phyloP scores from a whole-genome alignment of 768 basidiomycete genomes.

The Phylloporus rhodoxanthus region DNA sequence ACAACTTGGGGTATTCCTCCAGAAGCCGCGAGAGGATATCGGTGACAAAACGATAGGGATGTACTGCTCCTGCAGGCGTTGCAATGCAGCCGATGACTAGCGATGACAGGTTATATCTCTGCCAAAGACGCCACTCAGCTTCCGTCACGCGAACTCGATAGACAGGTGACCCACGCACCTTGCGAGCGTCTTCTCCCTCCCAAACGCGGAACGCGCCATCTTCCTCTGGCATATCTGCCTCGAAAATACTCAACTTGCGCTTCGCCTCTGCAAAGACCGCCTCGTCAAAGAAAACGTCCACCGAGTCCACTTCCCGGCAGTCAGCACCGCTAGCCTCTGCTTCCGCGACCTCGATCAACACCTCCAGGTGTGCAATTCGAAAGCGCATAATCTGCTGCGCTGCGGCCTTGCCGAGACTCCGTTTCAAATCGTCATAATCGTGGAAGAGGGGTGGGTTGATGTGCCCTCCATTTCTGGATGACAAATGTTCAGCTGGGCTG shows the following conservation, averaged over 20 bases:
- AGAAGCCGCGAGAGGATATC: constrained; percentile 51
- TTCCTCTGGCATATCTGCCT: constrained; percentile 47
- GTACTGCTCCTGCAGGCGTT: constrained; percentile 54
- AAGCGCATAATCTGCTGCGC: constrained; percentile 39
- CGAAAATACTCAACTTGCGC: constrained; percentile 39
- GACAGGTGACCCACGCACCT: constrained; percentile 23
- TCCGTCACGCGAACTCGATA: neutral
- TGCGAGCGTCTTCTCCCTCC: constrained; percentile 30
- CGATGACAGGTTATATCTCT: constrained; percentile 48
- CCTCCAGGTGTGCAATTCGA: constrained; percentile 34
- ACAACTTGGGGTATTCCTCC: constrained; percentile 38
- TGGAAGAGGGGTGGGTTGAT: constrained; percentile 44
- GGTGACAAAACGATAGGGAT: constrained; percentile 67
- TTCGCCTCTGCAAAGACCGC: constrained; percentile 35
- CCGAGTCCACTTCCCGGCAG: constrained; percentile 30
- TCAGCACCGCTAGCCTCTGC: constrained; percentile 25
- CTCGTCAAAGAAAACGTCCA: constrained; percentile 32
- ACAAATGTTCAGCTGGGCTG: neutral
- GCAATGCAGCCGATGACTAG: constrained; percentile 45
- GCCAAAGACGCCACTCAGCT: neutral
- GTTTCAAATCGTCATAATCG: constrained; percentile 38
- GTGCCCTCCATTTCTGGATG: constrained; percentile 45
- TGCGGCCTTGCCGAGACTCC: constrained; percentile 32
- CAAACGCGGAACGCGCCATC: constrained; percentile 25
- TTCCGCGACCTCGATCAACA: constrained; percentile 28